A percentile compares a stretch with the other conserved stretches of the same genome.
Evolutionary conservation across 1,284 basidiomycete species (phyloP).

Genomic region (Austroboletus rostrupii): DNA sequence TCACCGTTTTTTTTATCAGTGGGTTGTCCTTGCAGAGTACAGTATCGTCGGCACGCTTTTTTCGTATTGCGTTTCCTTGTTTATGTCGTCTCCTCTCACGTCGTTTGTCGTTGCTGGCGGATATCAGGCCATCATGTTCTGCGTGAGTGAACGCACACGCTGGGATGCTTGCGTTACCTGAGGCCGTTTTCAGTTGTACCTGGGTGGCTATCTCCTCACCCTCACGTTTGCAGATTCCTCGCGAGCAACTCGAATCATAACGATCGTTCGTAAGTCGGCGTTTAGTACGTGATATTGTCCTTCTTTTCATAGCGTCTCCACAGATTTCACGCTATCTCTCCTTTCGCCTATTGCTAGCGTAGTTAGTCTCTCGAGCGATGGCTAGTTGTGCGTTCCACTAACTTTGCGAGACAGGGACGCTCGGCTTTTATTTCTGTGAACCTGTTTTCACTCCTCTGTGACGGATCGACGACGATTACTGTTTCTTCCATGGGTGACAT

Average conservation of each 20-base stretch:
- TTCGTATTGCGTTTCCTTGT: slow-evolving; percentile 62
- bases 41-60: slow-evolving; percentile 67
- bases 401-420: slow-evolving; percentile 39
- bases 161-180: too few relatives aligned
- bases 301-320: background rate
- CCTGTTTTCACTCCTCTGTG: slow-evolving; percentile 71
- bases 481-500: slow-evolving; percentile 50
- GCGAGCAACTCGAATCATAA: slow-evolving; percentile 50
- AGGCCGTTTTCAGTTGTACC: slow-evolving; percentile 45
- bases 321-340: slow-evolving; percentile 65
- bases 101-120: slow-evolving; percentile 72
- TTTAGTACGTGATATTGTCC: background rate
- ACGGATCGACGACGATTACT: slow-evolving; percentile 49
- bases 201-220: slow-evolving; percentile 63
- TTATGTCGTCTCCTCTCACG: slow-evolving; percentile 64
- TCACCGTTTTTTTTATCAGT: slow-evolving; percentile 37
- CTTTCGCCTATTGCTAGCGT: slow-evolving; percentile 68
- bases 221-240: slow-evolving; percentile 67
- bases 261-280: slow-evolving; percentile 47
- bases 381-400: background rate
- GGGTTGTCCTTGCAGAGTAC: slow-evolving; percentile 69
- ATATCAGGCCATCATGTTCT: slow-evolving; percentile 72
- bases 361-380: slow-evolving; percentile 38
- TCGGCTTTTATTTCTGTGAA: slow-evolving; percentile 73
- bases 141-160: slow-evolving; percentile 40